Percentiles rank a stretch among this genome's conserved stretches.
Conservation (phyloP, 257 asterid genomes). For the Leptodermis oblonga region DNA sequence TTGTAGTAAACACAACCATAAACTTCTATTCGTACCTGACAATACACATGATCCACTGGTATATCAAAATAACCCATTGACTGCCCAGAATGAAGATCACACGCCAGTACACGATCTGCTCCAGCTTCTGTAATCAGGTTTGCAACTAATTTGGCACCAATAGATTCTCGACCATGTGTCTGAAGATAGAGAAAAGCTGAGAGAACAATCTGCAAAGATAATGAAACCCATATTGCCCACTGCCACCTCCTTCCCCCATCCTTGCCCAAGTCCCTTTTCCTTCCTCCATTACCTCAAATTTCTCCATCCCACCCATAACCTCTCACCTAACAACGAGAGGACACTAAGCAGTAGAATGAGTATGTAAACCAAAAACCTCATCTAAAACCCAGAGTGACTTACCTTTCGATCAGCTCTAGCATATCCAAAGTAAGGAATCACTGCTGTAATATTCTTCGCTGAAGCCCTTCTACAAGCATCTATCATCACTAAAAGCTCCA, state of each 20-base stretch:
- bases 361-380: not conserved
- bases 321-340: not conserved
- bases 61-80: slow-evolving; percentile 94
- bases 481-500: slow-evolving; percentile 89
- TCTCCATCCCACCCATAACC: not conserved
- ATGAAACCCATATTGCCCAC: not conserved
- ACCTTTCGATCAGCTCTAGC: slow-evolving; percentile 95
- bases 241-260: too few species aligned
- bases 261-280: not conserved
- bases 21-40: slow-evolving; percentile 51
- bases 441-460: slow-evolving; percentile 82
- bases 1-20: not conserved
- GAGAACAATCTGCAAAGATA: slow-evolving; percentile 3
- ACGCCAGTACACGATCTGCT: slow-evolving; percentile 89
- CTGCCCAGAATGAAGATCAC: slow-evolving; percentile 95
- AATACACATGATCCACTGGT: slow-evolving; percentile 87
- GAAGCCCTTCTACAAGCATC: slow-evolving; percentile 98
- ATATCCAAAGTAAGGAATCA: slow-evolving; percentile 90
- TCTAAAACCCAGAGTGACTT: slow-evolving; percentile 12
- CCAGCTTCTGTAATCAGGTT: slow-evolving; percentile 87
- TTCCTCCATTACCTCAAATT: not conserved
- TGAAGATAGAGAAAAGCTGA: slow-evolving; percentile 24
- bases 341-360: not conserved
- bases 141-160: slow-evolving; percentile 85
- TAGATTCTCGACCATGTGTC: slow-evolving; percentile 94